Percentiles rank a stretch among this genome's conserved stretches.
Conservation (phyloP, 768 basidiomycete genomes). For the Mycena rebaudengoi region DNA sequence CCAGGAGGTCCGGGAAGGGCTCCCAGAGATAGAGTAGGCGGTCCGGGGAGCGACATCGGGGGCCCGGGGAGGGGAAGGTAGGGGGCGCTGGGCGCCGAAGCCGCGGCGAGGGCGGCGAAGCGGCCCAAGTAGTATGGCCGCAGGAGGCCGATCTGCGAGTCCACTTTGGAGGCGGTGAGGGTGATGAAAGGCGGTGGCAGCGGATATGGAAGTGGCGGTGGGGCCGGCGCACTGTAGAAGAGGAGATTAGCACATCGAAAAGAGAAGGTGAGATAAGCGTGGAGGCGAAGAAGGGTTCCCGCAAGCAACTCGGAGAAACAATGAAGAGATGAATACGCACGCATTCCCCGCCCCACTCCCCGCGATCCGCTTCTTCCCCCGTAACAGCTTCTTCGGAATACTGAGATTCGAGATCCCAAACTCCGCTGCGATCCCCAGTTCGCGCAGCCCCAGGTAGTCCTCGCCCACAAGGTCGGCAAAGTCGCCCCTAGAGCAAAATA, state of each 20-base stretch:
- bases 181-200: constrained; percentile 85
- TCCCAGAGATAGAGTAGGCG: constrained; percentile 30
- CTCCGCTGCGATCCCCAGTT: constrained; percentile 88
- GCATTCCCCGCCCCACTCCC: constrained; percentile 49
- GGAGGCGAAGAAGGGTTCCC: neutral
- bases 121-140: constrained; percentile 75
- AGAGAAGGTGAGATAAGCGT: constrained; percentile 7
- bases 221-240: constrained; percentile 62
- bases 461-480: constrained; percentile 90
- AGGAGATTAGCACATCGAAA: neutral
- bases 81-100: constrained; percentile 26
- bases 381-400: constrained; percentile 81
- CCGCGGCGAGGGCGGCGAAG: constrained; percentile 51
- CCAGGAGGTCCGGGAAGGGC: constrained; percentile 22
- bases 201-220: constrained; percentile 85
- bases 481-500: constrained; percentile 64
- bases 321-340: constrained; percentile 48
- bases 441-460: constrained; percentile 91
- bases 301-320: neutral
- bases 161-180: constrained; percentile 69
- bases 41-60: constrained; percentile 20
- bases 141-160: constrained; percentile 87
- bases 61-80: constrained; percentile 21
- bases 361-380: constrained; percentile 62
- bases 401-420: constrained; percentile 79